Evolutionary conservation across 148 eudicot species (phyloP).

Genomic region (Camellia japonica): DNA sequence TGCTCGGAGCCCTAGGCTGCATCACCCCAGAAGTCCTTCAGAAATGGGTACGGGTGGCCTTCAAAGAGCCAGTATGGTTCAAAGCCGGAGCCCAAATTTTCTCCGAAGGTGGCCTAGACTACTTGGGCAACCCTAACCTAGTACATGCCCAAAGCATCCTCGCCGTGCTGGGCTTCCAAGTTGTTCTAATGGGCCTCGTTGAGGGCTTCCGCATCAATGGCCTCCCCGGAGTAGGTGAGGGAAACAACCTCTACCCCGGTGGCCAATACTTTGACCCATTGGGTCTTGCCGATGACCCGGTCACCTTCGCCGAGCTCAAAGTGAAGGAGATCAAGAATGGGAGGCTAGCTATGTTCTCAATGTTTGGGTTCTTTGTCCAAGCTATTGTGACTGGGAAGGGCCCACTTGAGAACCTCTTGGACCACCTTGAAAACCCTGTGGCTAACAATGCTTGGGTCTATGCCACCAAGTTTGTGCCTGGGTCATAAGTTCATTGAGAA

Average conservation of each 20-base stretch:
- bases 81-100: slow-evolving; percentile 87
- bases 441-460: slow-evolving; percentile 17
- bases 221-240: slow-evolving; percentile 73
- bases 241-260: slow-evolving; percentile 77
- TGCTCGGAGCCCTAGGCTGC: slow-evolving; percentile 88
- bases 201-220: slow-evolving; percentile 87
- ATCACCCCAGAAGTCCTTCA: slow-evolving; percentile 76
- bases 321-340: slow-evolving; percentile 52
- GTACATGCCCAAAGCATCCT: slow-evolving; percentile 88
- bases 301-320: slow-evolving; percentile 79
- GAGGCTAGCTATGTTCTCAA: slow-evolving; percentile 11
- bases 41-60: slow-evolving; percentile 72
- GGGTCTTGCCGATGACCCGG: slow-evolving; percentile 50
- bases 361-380: slow-evolving; percentile 16
- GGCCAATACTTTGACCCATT: slow-evolving; percentile 76
- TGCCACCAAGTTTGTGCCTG: slow-evolving; percentile 16
- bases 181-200: slow-evolving; percentile 78
- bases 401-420: slow-evolving; percentile 60
- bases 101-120: slow-evolving; percentile 81
- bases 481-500: slow-evolving; percentile 6
- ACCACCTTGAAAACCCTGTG: slow-evolving; percentile 59
- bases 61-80: slow-evolving; percentile 94
- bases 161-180: slow-evolving; percentile 69
- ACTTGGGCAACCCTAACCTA: slow-evolving; percentile 83
- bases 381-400: not conserved